Evolutionary conservation across 2,329 filamentous ascomycete genomes (phyloP), one percentile per base, ranked within the genome.

Genomic region (Nemania abortiva): DNA sequence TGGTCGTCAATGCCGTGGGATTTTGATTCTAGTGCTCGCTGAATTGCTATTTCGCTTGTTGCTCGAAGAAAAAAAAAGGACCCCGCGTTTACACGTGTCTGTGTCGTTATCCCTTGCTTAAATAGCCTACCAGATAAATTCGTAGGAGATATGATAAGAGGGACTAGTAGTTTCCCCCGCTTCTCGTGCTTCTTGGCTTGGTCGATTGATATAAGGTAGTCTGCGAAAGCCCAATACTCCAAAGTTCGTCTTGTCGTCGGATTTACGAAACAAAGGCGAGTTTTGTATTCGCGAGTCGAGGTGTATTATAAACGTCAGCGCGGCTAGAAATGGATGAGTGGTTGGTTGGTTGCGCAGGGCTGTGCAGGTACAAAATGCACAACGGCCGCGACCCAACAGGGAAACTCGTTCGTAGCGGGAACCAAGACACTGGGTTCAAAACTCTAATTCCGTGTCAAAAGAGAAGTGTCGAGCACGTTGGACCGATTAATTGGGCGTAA

Each of bases 301-400:
- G 56, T 6, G 31, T 55, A 53, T 60, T 49, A 50, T 57, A 42
- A 61, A 66, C 20, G 47, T 52, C 53, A 68, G 61, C 53, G 55
- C 50, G 27, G 64, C 62, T 63, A 18, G 37, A 53, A 37, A 55
- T 55, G 39, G 24, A 58, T 29, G 52, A n/a, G 18, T 39, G 42
- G 62, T 39, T 34, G 50, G 34, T 56, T 34, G 42, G 54, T 47
- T 74, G 66, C 66, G 67, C 62, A 68, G 60, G 66, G 58, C 67
- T 64, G 75, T 76, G 74, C 75, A 75, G 74, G 75, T 74, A 75
- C 72, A 68, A 68, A n/a, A 74, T 74, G 75, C 74, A 74, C 72
- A 57, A 67, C 70, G 58, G 72, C 60, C 68, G 66, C 70, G 58
- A 72, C 60, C 70, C 73, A 73, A 72, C 66, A 52, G 65, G 52